Conservation (phyloP, 768 basidiomycete genomes). For the Collybiopsis luxurians region DNA sequence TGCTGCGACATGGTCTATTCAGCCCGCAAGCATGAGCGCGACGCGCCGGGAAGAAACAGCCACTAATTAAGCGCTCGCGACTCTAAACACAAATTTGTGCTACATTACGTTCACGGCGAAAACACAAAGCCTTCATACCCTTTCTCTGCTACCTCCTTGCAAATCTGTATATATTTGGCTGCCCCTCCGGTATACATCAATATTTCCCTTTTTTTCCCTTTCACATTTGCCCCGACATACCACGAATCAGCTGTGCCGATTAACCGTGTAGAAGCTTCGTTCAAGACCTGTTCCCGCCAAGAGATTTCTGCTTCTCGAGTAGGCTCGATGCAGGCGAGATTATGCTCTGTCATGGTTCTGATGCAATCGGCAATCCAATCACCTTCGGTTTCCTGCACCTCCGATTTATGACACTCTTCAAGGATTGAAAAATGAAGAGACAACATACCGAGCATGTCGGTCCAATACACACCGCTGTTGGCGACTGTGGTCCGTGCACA, state of each 20-base stretch:
- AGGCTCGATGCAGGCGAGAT: slow-evolving; percentile 6
- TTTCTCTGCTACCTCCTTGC: slow-evolving; percentile 14
- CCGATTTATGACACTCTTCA: neutral
- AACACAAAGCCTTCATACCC: slow-evolving; percentile 12
- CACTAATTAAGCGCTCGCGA: no score
- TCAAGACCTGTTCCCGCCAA: slow-evolving; percentile 7
- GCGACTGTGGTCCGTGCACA: slow-evolving; percentile 20
- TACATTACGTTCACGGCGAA: no score
- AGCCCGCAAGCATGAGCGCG: no score
- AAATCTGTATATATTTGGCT: slow-evolving; percentile 15
- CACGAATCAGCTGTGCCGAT: slow-evolving; percentile 20
- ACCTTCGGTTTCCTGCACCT: slow-evolving; percentile 14
- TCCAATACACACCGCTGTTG: slow-evolving; percentile 15
- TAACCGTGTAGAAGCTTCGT: neutral
- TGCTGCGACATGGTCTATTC: no score
- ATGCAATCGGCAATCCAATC: slow-evolving; percentile 16
- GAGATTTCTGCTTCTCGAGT: slow-evolving; percentile 6
- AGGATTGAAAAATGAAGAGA: neutral
- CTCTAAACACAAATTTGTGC: no score
- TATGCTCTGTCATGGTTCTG: slow-evolving; percentile 7
- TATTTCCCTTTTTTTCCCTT: slow-evolving; percentile 8
- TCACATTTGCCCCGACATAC: slow-evolving; percentile 23
- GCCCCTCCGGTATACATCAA: slow-evolving; percentile 24
- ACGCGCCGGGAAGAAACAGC: no score
- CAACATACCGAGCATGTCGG: neutral